A percentile compares a stretch with the other conserved stretches of the same genome.
Evolutionary conservation across 2,329 filamentous ascomycete genomes (phyloP).

Genomic region (Mycosphaerelloides madeirae): DNA sequence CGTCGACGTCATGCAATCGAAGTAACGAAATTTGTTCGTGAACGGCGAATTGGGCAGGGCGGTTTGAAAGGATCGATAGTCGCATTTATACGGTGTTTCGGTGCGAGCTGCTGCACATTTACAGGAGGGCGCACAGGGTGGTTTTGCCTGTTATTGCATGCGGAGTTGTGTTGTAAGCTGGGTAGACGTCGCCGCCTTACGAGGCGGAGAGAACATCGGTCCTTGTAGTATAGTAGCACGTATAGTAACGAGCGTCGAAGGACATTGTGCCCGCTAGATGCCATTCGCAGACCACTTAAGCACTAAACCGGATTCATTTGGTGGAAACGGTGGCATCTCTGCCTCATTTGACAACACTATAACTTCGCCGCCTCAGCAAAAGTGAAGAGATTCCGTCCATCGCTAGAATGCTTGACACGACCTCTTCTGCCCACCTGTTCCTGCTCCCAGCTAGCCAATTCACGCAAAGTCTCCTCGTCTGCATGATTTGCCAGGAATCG

Average conservation of each 20-base stretch:
- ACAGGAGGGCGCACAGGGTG: too few species aligned
- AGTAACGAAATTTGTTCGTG: slow-evolving; percentile 47
- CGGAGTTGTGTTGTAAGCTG: too few species aligned
- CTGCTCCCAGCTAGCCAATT: slow-evolving; percentile 39
- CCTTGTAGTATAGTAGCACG: too few species aligned
- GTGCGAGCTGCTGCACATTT: too few species aligned
- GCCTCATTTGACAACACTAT: slow-evolving; percentile 1
- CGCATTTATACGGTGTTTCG: too few species aligned
- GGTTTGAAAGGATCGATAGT: background rate
- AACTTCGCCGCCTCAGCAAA: slow-evolving; percentile 18
- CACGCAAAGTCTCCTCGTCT: slow-evolving; percentile 45
- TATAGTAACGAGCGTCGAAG: too few species aligned
- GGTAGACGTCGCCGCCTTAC: too few species aligned
- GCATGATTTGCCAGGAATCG: slow-evolving; percentile 56
- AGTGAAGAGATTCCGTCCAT: slow-evolving; percentile 39
- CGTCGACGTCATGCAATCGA: slow-evolving; percentile 85
- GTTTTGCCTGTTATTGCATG: too few species aligned
- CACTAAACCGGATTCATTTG: too few species aligned
- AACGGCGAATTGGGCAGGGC: background rate
- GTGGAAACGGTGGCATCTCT: background rate
- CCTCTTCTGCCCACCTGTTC: slow-evolving; percentile 50
- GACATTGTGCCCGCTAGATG: too few species aligned
- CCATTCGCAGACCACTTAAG: background rate
- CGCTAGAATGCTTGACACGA: slow-evolving; percentile 36
- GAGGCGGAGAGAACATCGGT: too few species aligned